Conservation (phyloP, 2,329 filamentous ascomycete genomes). For the Hypocrella siamensis region DNA sequence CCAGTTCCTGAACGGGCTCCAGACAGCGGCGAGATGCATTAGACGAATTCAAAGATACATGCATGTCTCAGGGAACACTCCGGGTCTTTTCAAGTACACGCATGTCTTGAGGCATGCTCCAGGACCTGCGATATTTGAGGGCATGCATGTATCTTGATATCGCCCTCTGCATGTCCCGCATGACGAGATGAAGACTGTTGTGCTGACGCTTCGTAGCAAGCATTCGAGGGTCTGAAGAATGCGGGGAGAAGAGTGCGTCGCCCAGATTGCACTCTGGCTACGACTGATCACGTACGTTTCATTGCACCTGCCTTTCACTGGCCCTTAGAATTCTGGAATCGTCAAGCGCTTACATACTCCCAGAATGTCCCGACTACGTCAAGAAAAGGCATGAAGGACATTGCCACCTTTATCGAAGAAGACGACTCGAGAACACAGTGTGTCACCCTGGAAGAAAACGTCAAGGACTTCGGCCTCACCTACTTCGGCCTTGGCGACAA, state of each 20-base stretch:
- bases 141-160: no score
- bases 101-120: no score
- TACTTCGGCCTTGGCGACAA: constrained; percentile 96
- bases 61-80: no score
- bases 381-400: constrained; percentile 85
- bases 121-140: no score
- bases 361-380: constrained; percentile 89
- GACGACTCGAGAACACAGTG: constrained; percentile 88
- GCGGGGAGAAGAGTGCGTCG: constrained; percentile 75
- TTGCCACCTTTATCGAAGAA: constrained; percentile 86
- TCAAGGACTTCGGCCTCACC: constrained; percentile 89
- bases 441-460: constrained; percentile 90
- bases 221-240: constrained; percentile 88
- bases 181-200: no score
- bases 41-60: no score
- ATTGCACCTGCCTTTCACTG: not conserved
- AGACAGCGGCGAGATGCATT: no score
- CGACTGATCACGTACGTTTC: constrained; percentile 77
- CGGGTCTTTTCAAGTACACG: no score
- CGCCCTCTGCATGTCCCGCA: not conserved
- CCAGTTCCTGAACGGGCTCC: no score
- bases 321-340: no score
- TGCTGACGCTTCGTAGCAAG: constrained; percentile 47
- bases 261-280: constrained; percentile 92
- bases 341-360: not conserved